Percentiles rank a stretch among this genome's conserved stretches.
Conservation (phyloP, 2,329 filamentous ascomycete species). For the Ceratocystis destructans region DNA sequence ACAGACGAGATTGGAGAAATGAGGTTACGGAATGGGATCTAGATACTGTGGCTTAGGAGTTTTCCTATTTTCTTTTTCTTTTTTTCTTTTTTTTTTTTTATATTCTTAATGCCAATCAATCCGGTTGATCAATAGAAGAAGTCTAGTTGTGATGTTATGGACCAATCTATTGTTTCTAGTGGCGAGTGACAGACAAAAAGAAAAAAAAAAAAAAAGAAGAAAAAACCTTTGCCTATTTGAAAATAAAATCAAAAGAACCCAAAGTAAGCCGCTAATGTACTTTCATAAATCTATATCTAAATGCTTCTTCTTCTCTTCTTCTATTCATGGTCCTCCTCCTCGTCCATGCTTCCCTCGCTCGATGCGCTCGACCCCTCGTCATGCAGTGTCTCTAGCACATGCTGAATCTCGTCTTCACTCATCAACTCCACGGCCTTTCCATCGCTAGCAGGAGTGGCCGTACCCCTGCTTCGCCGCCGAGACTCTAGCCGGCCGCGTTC, state of each 20-base stretch:
- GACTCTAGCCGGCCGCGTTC: slow-evolving; percentile 45
- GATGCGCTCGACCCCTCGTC: slow-evolving; percentile 21
- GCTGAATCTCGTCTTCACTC: slow-evolving; percentile 45
- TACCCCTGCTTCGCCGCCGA: slow-evolving; percentile 23
- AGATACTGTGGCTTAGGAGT: slow-evolving; percentile 11
- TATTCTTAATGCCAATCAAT: neutral
- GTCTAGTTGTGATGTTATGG: neutral
- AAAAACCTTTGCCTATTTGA: neutral
- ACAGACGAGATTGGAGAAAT: neutral
- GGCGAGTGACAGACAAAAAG: neutral
- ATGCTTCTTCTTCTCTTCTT: neutral
- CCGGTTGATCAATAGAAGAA: neutral
- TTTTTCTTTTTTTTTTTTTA: neutral
- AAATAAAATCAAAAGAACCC: neutral
- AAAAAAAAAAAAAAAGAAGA: neutral
- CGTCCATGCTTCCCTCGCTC: slow-evolving; percentile 11
- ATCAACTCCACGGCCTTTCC: slow-evolving; percentile 44
- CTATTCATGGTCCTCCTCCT: slow-evolving; percentile 9
- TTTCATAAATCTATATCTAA: neutral
- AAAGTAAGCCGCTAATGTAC: neutral
- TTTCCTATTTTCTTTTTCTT: neutral
- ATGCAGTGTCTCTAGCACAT: slow-evolving; percentile 28
- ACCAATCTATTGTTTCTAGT: neutral
- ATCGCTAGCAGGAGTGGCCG: neutral
- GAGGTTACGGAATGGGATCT: neutral